These are phyloP conservation scores for Ilyonectria robusta DNA, from an alignment of 2,329 filamentous ascomycete species.

Conservation along the genomic window DNA sequence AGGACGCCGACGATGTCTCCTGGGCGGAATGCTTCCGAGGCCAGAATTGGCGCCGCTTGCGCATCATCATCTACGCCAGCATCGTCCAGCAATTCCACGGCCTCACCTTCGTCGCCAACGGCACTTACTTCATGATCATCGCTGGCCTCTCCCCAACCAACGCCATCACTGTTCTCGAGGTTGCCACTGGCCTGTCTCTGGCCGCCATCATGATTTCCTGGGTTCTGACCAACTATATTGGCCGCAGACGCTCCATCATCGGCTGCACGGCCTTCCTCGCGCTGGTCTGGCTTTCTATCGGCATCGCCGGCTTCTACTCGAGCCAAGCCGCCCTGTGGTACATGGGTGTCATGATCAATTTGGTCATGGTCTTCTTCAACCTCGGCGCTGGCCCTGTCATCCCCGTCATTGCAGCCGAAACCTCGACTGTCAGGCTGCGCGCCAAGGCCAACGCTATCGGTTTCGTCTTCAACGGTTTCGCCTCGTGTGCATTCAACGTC, in stretches of 20 bases:
- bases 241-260: not conserved
- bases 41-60: constrained; percentile 8
- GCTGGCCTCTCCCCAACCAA: not conserved
- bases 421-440: not conserved
- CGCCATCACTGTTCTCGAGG: not conserved
- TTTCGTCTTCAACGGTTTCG: not conserved
- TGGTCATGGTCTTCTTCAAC: not conserved
- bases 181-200: not conserved
- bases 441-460: not conserved
- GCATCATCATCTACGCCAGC: constrained; percentile 10
- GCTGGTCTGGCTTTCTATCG: constrained; percentile 5
- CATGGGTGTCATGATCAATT: not conserved
- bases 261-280: not conserved
- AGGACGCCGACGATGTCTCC: not conserved
- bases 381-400: not conserved
- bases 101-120: not conserved
- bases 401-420: not conserved
- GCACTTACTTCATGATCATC: constrained; percentile 1
- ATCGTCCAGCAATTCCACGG: constrained; percentile 10
- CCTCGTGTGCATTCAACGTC: not conserved
- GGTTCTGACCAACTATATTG: not conserved
- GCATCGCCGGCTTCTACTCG: not conserved
- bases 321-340: not conserved
- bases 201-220: not conserved
- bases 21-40: constrained; percentile 9